Percentiles rank a stretch among this genome's conserved stretches.
phyloP scores from a whole-genome alignment of 495 filamentous ascomycete genomes.

The Pyrenula aspistea region DNA sequence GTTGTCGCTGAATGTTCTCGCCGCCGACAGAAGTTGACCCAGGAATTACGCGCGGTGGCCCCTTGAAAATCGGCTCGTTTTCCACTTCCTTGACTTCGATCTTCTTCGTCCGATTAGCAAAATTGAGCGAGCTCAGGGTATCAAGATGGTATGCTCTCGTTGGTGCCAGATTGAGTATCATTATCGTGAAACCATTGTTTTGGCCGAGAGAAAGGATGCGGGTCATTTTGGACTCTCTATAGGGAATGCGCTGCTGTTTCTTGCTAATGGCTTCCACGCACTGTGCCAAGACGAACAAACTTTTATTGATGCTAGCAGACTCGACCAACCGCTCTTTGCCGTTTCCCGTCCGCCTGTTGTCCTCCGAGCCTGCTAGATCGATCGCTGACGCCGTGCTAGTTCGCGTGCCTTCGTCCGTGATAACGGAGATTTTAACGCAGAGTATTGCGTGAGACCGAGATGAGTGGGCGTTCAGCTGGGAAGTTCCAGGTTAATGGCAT shows the following conservation, averaged over 20 bases:
- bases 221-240: slow-evolving; percentile 95
- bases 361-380: slow-evolving; percentile 92
- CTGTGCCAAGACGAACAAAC: slow-evolving; percentile 84
- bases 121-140: slow-evolving; percentile 85
- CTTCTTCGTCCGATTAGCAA: slow-evolving; percentile 90
- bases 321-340: slow-evolving; percentile 86
- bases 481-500: background rate
- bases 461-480: slow-evolving; percentile 77
- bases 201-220: slow-evolving; percentile 85
- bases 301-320: slow-evolving; percentile 98
- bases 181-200: slow-evolving; percentile 89
- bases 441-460: slow-evolving; percentile 89
- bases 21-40: slow-evolving; percentile 29
- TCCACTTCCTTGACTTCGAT: slow-evolving; percentile 93
- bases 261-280: slow-evolving; percentile 90
- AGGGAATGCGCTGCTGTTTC: slow-evolving; percentile 74
- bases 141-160: slow-evolving; percentile 83
- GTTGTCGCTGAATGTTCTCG: slow-evolving; percentile 50
- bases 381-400: slow-evolving; percentile 86
- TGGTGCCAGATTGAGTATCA: slow-evolving; percentile 92
- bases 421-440: slow-evolving; percentile 75
- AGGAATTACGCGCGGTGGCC: slow-evolving; percentile 41
- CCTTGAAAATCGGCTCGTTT: slow-evolving; percentile 78
- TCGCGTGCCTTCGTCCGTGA: slow-evolving; percentile 53
- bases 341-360: slow-evolving; percentile 90